Conservation (phyloP, 305 asterid genomes). For the Fraxinus platypoda region DNA sequence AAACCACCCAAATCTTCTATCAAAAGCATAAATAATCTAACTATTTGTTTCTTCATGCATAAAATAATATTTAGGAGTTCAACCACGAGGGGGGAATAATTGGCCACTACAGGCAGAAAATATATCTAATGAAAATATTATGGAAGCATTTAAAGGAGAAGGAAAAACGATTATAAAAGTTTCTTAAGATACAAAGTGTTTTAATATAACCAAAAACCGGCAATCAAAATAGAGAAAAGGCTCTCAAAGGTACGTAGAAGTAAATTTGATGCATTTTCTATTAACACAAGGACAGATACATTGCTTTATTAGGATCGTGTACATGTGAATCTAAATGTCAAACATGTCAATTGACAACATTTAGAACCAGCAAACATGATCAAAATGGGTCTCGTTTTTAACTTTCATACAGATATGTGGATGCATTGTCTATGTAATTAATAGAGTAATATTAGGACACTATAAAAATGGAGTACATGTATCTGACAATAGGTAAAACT, state of each 20-base stretch:
- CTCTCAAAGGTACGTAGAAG: background rate
- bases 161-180: background rate
- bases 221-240: background rate
- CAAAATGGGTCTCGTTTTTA: background rate
- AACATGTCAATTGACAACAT: background rate
- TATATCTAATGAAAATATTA: background rate
- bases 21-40: background rate
- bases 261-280: background rate
- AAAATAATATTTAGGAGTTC: background rate
- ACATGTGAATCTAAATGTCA: background rate
- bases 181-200: background rate
- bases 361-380: background rate
- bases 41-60: background rate
- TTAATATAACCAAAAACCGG: background rate
- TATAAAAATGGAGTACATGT: background rate
- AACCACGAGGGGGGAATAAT: background rate
- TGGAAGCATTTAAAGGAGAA: background rate
- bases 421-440: background rate
- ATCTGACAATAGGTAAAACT: background rate
- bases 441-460: background rate
- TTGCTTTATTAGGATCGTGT: background rate
- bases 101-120: slow-evolving; percentile 1
- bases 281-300: background rate
- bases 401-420: background rate
- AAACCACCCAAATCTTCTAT: slow-evolving; percentile 12